phyloP scores from a whole-genome alignment of 345 rosid genomes.

The Excoecaria agallocha region DNA sequence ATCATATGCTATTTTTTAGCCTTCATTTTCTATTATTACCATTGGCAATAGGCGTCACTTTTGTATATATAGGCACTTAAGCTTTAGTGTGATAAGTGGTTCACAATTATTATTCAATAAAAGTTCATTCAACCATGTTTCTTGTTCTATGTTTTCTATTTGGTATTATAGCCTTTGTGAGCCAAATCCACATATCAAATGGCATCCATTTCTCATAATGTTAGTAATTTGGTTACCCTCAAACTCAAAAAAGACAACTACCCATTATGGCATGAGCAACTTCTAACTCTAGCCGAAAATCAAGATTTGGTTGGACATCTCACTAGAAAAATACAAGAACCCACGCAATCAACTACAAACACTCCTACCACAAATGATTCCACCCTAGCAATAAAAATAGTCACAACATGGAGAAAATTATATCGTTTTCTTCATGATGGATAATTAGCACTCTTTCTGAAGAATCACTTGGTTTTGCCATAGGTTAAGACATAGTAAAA shows the following conservation, averaged over 20 bases:
- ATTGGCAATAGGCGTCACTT: too few relatives aligned
- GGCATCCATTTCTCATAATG: not conserved
- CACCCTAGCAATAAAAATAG: not conserved
- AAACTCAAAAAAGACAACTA: not conserved
- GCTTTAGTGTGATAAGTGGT: too few relatives aligned
- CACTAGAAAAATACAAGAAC: not conserved
- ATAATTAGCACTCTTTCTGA: conserved; percentile 5
- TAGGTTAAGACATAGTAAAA: not conserved
- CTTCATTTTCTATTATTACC: too few relatives aligned
- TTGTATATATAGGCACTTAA: too few relatives aligned
- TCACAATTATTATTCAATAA: too few relatives aligned
- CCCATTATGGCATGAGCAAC: not conserved
- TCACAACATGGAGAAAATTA: conserved; percentile 10
- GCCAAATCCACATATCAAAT: not conserved
- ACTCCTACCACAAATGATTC: not conserved
- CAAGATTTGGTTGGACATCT: not conserved
- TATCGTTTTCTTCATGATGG: conserved; percentile 13
- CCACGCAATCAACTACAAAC: not conserved
- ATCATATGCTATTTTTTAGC: too few relatives aligned
- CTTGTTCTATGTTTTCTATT: too few relatives aligned
- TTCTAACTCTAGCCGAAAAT: not conserved
- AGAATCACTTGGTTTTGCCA: conserved; percentile 8
- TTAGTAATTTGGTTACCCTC: not conserved
- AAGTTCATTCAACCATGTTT: rapidly evolving
- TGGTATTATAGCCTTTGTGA: not conserved